A percentile compares a stretch with the other conserved stretches of the same genome.
Conservation (phyloP, 1,284 basidiomycete species). For the Pyrrhoderma noxium region DNA sequence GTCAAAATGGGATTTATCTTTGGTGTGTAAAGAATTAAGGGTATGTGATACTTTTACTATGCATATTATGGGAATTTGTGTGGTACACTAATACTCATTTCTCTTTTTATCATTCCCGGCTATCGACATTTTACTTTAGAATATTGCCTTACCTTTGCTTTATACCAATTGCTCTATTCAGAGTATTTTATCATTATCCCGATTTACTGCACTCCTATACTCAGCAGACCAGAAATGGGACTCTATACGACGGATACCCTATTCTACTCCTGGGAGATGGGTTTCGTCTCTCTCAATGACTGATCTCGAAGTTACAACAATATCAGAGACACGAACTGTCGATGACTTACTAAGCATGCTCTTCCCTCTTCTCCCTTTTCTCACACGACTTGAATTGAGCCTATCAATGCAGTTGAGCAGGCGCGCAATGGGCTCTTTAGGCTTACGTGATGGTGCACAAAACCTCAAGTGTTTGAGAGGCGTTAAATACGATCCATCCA, state of each 20-base stretch:
- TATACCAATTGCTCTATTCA: slow-evolving; percentile 52
- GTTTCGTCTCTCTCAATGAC: slow-evolving; percentile 68
- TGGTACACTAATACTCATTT: slow-evolving; percentile 6
- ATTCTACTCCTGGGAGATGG: slow-evolving; percentile 80
- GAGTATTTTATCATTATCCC: slow-evolving; percentile 41
- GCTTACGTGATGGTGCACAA: slow-evolving; percentile 42
- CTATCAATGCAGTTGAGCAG: slow-evolving; percentile 55
- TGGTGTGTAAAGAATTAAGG: slow-evolving; percentile 66
- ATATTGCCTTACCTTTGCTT: slow-evolving; percentile 58
- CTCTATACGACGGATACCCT: slow-evolving; percentile 74
- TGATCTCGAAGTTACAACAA: slow-evolving; percentile 36
- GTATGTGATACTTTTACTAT: slow-evolving; percentile 36
- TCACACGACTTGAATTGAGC: slow-evolving; percentile 53
- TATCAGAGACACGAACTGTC: slow-evolving; percentile 41
- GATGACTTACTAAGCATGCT: slow-evolving; percentile 56
- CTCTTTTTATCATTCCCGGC: background rate
- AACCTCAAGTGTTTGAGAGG: slow-evolving; percentile 58
- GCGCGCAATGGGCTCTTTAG: slow-evolving; percentile 48
- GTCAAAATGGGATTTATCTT: slow-evolving; percentile 38
- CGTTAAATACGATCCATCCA: slow-evolving; percentile 42
- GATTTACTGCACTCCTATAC: slow-evolving; percentile 48
- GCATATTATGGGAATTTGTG: slow-evolving; percentile 5
- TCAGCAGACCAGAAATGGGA: slow-evolving; percentile 75
- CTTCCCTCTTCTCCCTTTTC: slow-evolving; percentile 65
- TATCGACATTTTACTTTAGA: slow-evolving; percentile 34